Evolutionary conservation across 2,329 filamentous ascomycete genomes (phyloP), one percentile per base, ranked within the genome.

Genomic region (Xylaria multiplex): DNA sequence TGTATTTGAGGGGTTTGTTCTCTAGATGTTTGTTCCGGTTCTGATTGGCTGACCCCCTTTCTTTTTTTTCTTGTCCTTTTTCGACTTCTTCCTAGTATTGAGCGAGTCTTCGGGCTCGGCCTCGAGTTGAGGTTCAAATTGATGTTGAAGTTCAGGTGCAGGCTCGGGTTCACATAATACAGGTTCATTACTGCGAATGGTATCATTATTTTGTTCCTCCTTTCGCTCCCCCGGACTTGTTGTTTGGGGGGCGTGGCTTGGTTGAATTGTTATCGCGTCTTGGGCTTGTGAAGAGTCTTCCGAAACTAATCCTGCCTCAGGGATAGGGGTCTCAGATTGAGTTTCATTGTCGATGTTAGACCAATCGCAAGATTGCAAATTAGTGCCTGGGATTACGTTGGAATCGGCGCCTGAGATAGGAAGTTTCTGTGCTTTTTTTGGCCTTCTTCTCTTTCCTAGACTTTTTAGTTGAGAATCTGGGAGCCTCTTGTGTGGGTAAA

Each of bases 1-100:
- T 69, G 63, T 59, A 50, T 54, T 37, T 59, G 49, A 8, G 69
- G 66, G 45, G 62, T 70, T 57, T 70, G 69, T 30, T 24, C 52
- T 40, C 55, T 69, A 27, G 68, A 71, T 40, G 32, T 35, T 61
- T 66, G 30, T 57, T 72, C 72, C n/a, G 65, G 67, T n/a, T 74
- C 73, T 14, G 68, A 22, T 46, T 69, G 66, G 42, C 49, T 59
- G 22, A 71, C 59, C 58, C 68, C 45, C 64, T 77, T 73, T 70
- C 76, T 79, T 75, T 69, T 79, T 74, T 78, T 79, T n/a, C 72
- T 78, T 79, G 62, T 76, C 72, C 62, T 80, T 80, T 69, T 80
- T 80, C 19, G 71, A 70, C 53, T 70, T 79, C 67, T 79, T 79
- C 52, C 68, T 71, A 32, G 65, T 59, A n/a, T 67, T 35, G 9